Percentiles rank a stretch among this genome's conserved stretches.
Evolutionary conservation across 306 rosid species (phyloP).

Genomic region (Vigna angularis): DNA sequence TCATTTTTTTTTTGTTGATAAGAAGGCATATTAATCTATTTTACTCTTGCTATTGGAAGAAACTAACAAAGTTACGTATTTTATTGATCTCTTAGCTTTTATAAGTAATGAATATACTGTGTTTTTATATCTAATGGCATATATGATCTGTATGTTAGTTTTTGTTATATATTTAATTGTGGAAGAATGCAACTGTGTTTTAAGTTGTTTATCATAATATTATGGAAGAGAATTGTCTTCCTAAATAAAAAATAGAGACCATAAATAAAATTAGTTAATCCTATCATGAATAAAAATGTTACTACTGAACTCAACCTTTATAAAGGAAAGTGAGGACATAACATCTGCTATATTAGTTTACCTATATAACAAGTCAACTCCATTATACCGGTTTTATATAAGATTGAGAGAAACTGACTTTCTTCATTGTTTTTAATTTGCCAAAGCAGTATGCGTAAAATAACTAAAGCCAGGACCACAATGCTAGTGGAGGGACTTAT

Average conservation of each 20-base stretch:
- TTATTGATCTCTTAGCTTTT: conserved; percentile 6
- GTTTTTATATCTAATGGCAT: conserved; percentile 19
- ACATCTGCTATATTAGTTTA: background rate
- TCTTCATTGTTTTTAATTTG: conserved; percentile 18
- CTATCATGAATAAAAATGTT: background rate
- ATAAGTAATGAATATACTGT: background rate
- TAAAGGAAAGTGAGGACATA: background rate
- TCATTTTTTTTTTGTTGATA: background rate
- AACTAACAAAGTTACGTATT: background rate
- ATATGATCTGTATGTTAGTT: conserved; percentile 1
- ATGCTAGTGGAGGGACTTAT: conserved; percentile 7
- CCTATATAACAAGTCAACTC: conserved; percentile 3
- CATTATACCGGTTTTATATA: conserved; percentile 1
- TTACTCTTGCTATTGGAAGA: conserved; percentile 25
- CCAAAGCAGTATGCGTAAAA: background rate
- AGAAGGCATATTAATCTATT: conserved; percentile 13
- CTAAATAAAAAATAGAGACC: background rate
- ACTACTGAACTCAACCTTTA: conserved; percentile 9
- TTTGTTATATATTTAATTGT: conserved; percentile 7
- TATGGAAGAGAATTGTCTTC: background rate
- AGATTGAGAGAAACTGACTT: conserved; percentile 20
- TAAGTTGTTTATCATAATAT: conserved; percentile 14
- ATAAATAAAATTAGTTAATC: conserved; percentile 29
- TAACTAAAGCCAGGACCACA: conserved; percentile 15
- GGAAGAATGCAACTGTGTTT: background rate